These are phyloP conservation scores for Anisodus acutangulus DNA, from an alignment of 257 asterid species.

Conservation along the genomic window DNA sequence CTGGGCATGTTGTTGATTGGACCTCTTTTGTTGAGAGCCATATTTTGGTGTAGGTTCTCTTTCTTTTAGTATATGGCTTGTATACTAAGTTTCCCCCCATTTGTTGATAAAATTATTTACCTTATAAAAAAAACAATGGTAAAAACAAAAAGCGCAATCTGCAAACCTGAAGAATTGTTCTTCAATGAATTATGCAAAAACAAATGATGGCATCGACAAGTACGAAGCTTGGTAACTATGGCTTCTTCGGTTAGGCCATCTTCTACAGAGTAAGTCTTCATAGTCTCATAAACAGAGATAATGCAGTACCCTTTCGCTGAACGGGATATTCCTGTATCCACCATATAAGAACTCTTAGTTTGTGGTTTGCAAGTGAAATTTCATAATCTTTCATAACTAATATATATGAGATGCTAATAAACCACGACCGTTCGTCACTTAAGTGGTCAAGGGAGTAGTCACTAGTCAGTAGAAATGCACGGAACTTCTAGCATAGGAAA, in stretches of 20 bases:
- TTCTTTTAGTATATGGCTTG: too few species aligned
- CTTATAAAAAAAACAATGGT: not conserved
- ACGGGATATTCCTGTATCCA: conserved; percentile 77
- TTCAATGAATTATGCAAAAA: conserved; percentile 81
- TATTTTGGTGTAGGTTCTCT: too few species aligned
- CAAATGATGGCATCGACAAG: conserved; percentile 84
- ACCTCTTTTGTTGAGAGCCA: too few species aligned
- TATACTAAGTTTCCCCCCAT: too few species aligned
- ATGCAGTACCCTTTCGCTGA: conserved; percentile 95
- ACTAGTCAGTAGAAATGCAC: not conserved
- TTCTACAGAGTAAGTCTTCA: conserved; percentile 89
- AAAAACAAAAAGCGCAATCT: conserved; percentile 22
- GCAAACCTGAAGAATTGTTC: conserved; percentile 80
- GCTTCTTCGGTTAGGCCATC: conserved; percentile 98
- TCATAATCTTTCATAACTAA: not conserved
- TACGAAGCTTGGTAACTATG: conserved; percentile 87
- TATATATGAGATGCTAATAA: not conserved
- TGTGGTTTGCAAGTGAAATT: conserved; percentile 25
- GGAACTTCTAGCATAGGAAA: not conserved
- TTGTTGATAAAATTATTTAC: too few species aligned
- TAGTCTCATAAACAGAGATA: conserved; percentile 80
- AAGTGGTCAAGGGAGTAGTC: not conserved
- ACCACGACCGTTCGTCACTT: not conserved
- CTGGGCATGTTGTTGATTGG: too few species aligned
- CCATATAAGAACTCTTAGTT: conserved; percentile 28